A percentile compares a stretch with the other conserved stretches of the same genome.
These are phyloP conservation scores for Clausena lansium DNA, from an alignment of 345 rosid genomes.

Conservation along the genomic window DNA sequence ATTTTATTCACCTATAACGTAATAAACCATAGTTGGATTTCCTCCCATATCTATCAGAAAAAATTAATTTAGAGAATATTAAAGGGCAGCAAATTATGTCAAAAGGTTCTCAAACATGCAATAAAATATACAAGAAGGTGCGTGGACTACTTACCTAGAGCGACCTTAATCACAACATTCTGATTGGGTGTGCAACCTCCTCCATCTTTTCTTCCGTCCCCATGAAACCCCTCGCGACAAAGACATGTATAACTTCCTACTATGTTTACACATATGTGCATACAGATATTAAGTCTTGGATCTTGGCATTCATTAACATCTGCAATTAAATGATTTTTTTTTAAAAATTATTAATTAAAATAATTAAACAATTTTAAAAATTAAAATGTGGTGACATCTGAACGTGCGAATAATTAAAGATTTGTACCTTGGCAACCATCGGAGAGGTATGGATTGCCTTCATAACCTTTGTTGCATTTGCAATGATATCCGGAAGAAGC, in stretches of 20 bases:
- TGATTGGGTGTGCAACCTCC: rapidly evolving
- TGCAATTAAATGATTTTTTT: background rate
- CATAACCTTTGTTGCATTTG: conserved; percentile 20
- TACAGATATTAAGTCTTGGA: rapidly evolving
- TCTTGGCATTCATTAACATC: background rate
- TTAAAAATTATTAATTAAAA: too few relatives aligned
- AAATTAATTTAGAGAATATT: too few relatives aligned
- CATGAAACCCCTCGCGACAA: background rate
- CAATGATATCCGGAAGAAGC: conserved; percentile 25
- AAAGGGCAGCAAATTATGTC: too few relatives aligned
- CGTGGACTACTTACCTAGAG: rapidly evolving
- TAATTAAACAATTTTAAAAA: too few relatives aligned
- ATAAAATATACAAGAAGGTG: too few relatives aligned
- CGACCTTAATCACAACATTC: rapidly evolving
- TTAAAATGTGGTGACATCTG: too few relatives aligned
- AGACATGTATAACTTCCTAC: background rate
- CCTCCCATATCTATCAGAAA: too few relatives aligned
- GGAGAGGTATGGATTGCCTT: conserved; percentile 32
- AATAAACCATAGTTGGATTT: too few relatives aligned
- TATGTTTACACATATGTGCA: rapidly evolving
- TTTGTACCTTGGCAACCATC: background rate
- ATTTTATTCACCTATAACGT: too few relatives aligned
- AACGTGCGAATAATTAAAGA: background rate
- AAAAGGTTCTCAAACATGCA: too few relatives aligned
- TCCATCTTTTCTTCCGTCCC: background rate